A percentile compares a stretch with the other conserved stretches of the same genome.
These are phyloP conservation scores for Arthrobotrys sphaeroides DNA, from an alignment of 2,329 filamentous ascomycete genomes.

Conservation along the genomic window DNA sequence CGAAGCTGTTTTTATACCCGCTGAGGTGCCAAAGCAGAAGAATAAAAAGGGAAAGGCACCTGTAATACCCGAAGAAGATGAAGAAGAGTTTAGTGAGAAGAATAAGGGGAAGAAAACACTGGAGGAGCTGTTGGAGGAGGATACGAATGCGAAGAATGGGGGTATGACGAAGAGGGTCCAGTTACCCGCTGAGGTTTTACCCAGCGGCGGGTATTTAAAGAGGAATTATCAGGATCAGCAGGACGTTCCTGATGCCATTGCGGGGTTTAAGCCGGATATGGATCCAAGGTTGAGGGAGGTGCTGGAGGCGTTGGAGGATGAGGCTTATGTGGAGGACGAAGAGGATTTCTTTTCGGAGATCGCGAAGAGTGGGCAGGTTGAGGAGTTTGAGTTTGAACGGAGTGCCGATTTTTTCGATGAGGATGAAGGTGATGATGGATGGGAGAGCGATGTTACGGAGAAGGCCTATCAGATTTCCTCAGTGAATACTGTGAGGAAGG, in stretches of 20 bases:
- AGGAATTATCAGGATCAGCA: slow-evolving; percentile 91
- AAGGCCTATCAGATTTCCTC: slow-evolving; percentile 73
- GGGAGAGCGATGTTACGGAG: slow-evolving; percentile 93
- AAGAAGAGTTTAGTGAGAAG: slow-evolving; percentile 61
- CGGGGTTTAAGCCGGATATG: slow-evolving; percentile 97
- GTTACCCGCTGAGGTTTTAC: slow-evolving; percentile 75
- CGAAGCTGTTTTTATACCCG: slow-evolving; percentile 77
- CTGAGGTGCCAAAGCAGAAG: slow-evolving; percentile 71
- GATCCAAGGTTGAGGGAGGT: slow-evolving; percentile 72
- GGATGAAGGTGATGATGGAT: slow-evolving; percentile 77
- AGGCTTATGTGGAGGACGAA: slow-evolving; percentile 54
- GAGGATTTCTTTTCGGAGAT: slow-evolving; percentile 80
- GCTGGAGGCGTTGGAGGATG: slow-evolving; percentile 62
- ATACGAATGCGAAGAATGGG: slow-evolving; percentile 62
- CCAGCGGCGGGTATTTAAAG: slow-evolving; percentile 79
- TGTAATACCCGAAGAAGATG: slow-evolving; percentile 25
- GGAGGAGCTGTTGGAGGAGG: slow-evolving; percentile 79
- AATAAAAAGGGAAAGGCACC: slow-evolving; percentile 68
- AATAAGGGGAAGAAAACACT: slow-evolving; percentile 76
- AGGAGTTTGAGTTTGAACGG: slow-evolving; percentile 73
- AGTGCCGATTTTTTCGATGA: slow-evolving; percentile 74
- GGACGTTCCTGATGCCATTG: slow-evolving; percentile 86
- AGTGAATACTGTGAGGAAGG: slow-evolving; percentile 61
- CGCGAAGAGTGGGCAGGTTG: slow-evolving; percentile 55
- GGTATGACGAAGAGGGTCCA: slow-evolving; percentile 60